These are phyloP conservation scores for Colletotrichum horii DNA, from an alignment of 2,329 filamentous ascomycete genomes.

Conservation along the genomic window DNA sequence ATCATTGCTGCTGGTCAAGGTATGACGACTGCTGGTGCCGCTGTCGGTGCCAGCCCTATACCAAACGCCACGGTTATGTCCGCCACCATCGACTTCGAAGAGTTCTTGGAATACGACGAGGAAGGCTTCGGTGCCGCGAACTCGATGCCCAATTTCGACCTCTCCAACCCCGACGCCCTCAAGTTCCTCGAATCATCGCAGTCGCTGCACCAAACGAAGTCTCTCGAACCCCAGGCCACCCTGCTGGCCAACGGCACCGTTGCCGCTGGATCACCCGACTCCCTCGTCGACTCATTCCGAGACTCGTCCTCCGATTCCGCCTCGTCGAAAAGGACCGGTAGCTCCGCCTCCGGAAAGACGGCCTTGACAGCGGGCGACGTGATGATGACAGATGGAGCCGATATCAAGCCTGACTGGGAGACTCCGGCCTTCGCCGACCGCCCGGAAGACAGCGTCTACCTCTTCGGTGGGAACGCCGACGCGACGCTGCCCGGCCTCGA, in stretches of 20 bases:
- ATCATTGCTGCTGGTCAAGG: slow-evolving; percentile 17
- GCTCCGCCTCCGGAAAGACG: slow-evolving; percentile 51
- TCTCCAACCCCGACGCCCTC: slow-evolving; percentile 42
- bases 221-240: slow-evolving; percentile 18
- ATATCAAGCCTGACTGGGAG: slow-evolving; percentile 49
- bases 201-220: slow-evolving; percentile 15
- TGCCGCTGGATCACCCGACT: slow-evolving; percentile 45
- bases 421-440: slow-evolving; percentile 35
- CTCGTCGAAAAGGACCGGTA: slow-evolving; percentile 52
- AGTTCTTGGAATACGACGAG: slow-evolving; percentile 43
- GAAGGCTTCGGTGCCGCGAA: slow-evolving; percentile 37
- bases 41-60: slow-evolving; percentile 38
- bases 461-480: slow-evolving; percentile 33
- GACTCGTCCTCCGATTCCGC: slow-evolving; percentile 60
- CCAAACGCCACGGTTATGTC: slow-evolving; percentile 42
- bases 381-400: slow-evolving; percentile 47
- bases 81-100: slow-evolving; percentile 30
- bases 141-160: slow-evolving; percentile 33
- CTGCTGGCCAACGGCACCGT: slow-evolving; percentile 28
- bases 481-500: slow-evolving; percentile 33
- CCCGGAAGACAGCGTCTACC: slow-evolving; percentile 40
- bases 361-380: slow-evolving; percentile 44
- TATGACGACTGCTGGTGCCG: slow-evolving; percentile 27
- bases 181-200: slow-evolving; percentile 33
- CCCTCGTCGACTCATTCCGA: slow-evolving; percentile 46